Percentiles rank a stretch among this genome's conserved stretches.
Evolutionary conservation across 371 early-diverging fungal species (phyloP).

Genomic region (Mucor racemosus): DNA sequence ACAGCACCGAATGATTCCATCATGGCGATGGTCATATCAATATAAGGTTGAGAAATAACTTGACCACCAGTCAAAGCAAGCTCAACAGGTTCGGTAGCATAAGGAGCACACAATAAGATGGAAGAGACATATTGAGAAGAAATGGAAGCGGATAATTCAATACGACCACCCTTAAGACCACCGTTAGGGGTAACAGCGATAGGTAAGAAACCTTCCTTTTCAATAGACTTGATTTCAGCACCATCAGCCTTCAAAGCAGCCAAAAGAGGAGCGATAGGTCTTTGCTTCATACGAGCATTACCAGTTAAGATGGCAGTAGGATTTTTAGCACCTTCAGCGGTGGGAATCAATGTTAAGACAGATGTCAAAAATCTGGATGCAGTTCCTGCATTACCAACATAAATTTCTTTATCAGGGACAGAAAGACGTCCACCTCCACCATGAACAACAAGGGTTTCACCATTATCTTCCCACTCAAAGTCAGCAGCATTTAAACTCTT

Average conservation of each 20-base stretch:
- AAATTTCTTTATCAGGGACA: conserved; percentile 83
- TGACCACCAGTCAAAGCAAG: conserved; percentile 88
- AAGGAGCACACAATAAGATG: conserved; percentile 94
- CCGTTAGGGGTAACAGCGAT: conserved; percentile 76
- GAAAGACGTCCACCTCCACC: conserved; percentile 80
- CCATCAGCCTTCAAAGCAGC: conserved; percentile 85
- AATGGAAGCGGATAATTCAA: conserved; percentile 90
- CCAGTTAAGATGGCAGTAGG: conserved; percentile 83
- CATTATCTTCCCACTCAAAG: conserved; percentile 92
- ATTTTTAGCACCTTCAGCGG: conserved; percentile 38
- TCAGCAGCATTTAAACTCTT: conserved; percentile 85
- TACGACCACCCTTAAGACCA: conserved; percentile 88
- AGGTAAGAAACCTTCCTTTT: conserved; percentile 87
- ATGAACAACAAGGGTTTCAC: conserved; percentile 84
- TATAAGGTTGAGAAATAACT: conserved; percentile 97
- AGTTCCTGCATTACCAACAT: conserved; percentile 97
- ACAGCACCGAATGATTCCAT: conserved; percentile 92
- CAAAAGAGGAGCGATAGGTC: conserved; percentile 92
- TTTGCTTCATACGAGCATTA: conserved; percentile 96
- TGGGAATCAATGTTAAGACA: conserved; percentile 78
- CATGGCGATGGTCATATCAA: conserved; percentile 98
- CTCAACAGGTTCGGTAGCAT: conserved; percentile 81
- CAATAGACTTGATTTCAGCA: conserved; percentile 76
- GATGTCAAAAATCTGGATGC: conserved; percentile 96
- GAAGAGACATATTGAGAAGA: conserved; percentile 98